Percentiles rank a stretch among this genome's conserved stretches.
These are phyloP conservation scores for Cercospora sp. DNA, from an alignment of 2,329 filamentous ascomycete species.

Conservation along the genomic window DNA sequence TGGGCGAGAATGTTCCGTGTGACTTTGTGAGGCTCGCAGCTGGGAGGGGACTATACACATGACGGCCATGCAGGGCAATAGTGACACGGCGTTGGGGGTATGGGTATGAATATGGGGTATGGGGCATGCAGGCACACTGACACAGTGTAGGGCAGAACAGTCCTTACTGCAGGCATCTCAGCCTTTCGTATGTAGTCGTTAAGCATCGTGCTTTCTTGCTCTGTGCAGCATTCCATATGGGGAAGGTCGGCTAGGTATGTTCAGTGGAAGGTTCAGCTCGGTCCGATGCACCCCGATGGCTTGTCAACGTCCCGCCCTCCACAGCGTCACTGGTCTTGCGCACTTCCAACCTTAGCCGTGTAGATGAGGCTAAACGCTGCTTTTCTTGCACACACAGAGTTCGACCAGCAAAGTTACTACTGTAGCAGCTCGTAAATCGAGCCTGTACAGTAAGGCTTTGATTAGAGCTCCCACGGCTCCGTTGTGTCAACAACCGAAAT, in stretches of 20 bases:
- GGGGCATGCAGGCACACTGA: neutral
- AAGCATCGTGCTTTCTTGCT: neutral
- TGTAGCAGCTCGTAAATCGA: neutral
- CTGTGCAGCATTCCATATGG: neutral
- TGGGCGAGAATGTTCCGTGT: slow-evolving; percentile 79
- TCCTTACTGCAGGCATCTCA: neutral
- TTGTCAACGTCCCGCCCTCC: neutral
- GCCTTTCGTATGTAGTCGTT: neutral
- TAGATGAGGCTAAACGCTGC: slow-evolving; percentile 9
- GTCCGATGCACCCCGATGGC: neutral
- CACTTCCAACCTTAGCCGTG: slow-evolving; percentile 7
- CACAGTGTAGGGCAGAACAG: neutral
- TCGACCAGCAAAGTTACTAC: neutral
- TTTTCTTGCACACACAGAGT: neutral
- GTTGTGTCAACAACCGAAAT: neutral
- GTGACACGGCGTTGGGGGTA: slow-evolving; percentile 5
- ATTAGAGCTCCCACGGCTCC: neutral
- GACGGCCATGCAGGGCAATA: slow-evolving; percentile 20
- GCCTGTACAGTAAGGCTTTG: neutral
- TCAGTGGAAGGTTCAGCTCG: neutral
- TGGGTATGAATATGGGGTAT: neutral
- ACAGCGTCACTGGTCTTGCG: neutral
- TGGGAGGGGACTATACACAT: slow-evolving; percentile 54
- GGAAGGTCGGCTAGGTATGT: neutral
- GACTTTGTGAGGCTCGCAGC: slow-evolving; percentile 79